Conservation (phyloP, 176 grass and related monocot species). For the Triticum dicoccoides region DNA sequence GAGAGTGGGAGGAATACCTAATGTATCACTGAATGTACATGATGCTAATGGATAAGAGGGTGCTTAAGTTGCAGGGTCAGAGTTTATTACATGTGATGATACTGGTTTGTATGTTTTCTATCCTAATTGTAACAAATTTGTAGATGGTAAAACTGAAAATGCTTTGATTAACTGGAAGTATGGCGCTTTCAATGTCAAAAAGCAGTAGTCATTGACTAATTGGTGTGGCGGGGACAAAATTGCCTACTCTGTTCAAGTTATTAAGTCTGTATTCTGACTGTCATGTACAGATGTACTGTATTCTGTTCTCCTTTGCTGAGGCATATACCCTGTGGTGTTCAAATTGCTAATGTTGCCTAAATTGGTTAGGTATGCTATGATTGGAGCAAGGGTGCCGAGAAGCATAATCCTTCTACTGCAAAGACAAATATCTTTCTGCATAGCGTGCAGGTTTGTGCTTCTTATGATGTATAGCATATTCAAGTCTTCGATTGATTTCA, state of each 20-base stretch:
- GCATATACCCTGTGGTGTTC: neutral
- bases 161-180: conserved; percentile 8
- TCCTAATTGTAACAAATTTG: neutral
- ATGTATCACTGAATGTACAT: neutral
- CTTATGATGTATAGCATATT: conserved; percentile 20
- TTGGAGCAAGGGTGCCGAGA: conserved; percentile 97
- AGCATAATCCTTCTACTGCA: conserved; percentile 82
- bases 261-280: conserved; percentile 4
- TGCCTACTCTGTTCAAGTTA: conserved; percentile 17
- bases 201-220: neutral
- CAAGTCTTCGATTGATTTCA: conserved; percentile 5
- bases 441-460: conserved; percentile 65
- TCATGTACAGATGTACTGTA: neutral
- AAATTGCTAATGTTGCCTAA: conserved; percentile 4
- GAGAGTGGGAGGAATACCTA: neutral
- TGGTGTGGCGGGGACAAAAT: neutral
- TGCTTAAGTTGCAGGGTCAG: neutral
- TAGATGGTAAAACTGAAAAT: neutral
- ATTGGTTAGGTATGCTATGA: conserved; percentile 80
- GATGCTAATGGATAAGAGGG: neutral
- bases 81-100: conserved; percentile 6
- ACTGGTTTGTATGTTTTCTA: conserved; percentile 6
- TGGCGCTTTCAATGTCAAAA: neutral
- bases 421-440: conserved; percentile 94
- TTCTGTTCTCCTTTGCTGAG: neutral